phyloP scores from a whole-genome alignment of 345 rosid genomes.

The Rhodamnia rubescens region DNA sequence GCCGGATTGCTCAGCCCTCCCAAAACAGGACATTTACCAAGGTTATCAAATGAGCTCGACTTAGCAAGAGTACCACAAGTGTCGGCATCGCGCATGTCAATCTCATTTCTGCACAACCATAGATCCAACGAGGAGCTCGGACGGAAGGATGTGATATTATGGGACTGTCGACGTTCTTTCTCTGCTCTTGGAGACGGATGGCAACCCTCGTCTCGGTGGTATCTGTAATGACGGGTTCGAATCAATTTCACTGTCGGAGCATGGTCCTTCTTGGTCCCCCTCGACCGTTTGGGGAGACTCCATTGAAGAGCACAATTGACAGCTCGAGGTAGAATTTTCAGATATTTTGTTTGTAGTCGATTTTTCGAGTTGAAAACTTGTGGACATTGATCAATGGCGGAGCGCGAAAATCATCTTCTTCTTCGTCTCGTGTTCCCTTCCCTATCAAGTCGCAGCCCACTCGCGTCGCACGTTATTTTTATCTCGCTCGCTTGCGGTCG shows the following conservation, averaged over 20 bases:
- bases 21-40: not conserved
- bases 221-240: not conserved
- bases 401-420: not conserved
- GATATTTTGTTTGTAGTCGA: not conserved
- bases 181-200: not conserved
- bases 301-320: not conserved
- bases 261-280: not conserved
- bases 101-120: not conserved
- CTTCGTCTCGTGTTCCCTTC: not conserved
- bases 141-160: not conserved
- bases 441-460: not conserved
- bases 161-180: not conserved
- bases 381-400: not conserved
- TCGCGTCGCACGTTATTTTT: not conserved
- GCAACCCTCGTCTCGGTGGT: not conserved
- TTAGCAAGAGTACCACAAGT: not conserved
- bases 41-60: not conserved
- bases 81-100: not conserved
- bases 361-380: not conserved
- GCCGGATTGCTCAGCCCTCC: not conserved
- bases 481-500: not conserved
- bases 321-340: not conserved
- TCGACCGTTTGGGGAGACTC: not conserved
- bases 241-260: not conserved
- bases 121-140: no score